Percentiles rank a stretch among this genome's conserved stretches.
phyloP scores from a whole-genome alignment of 2,329 filamentous ascomycete genomes.

The Curvularia spicifera region DNA sequence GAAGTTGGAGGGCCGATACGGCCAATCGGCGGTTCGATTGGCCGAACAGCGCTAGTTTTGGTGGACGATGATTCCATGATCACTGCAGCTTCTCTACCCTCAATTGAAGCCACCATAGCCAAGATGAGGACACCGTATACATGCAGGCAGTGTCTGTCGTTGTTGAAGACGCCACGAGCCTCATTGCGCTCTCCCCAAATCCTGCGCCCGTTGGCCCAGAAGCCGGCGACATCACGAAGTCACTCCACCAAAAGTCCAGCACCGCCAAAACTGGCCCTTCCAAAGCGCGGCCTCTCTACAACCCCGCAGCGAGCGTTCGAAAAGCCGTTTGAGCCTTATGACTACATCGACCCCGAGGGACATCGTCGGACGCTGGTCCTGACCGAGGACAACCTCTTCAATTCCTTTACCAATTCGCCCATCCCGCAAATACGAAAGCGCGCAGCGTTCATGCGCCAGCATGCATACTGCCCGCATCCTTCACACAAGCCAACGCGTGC shows the following conservation, averaged over 20 bases:
- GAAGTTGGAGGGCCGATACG: background rate
- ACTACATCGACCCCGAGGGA: slow-evolving; percentile 47
- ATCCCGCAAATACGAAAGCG: slow-evolving; percentile 85
- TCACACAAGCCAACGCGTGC: slow-evolving; percentile 78
- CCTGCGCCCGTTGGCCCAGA: slow-evolving; percentile 35
- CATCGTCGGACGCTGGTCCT: slow-evolving; percentile 57
- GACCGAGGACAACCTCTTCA: slow-evolving; percentile 83
- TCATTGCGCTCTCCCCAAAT: slow-evolving; percentile 35
- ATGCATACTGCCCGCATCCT: slow-evolving; percentile 92
- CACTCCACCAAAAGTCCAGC: slow-evolving; percentile 44
- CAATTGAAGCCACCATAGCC: slow-evolving; percentile 23
- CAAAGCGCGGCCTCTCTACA: slow-evolving; percentile 40
- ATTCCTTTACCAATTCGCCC: slow-evolving; percentile 87
- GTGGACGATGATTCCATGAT: slow-evolving; percentile 25
- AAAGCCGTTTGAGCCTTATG: slow-evolving; percentile 43
- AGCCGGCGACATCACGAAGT: slow-evolving; percentile 32
- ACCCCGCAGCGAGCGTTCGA: slow-evolving; percentile 38
- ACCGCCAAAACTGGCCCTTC: slow-evolving; percentile 32
- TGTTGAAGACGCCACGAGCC: slow-evolving; percentile 39
- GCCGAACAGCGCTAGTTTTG: slow-evolving; percentile 22
- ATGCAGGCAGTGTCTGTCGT: slow-evolving; percentile 49
- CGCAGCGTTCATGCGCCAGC: slow-evolving; percentile 88
- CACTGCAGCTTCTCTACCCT: slow-evolving; percentile 8
- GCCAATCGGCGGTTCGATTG: slow-evolving; percentile 20
- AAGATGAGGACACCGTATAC: slow-evolving; percentile 51